Base-by-base conservation (phyloP, 495 filamentous ascomycete genomes). In the Talaromyces liani region DNA sequence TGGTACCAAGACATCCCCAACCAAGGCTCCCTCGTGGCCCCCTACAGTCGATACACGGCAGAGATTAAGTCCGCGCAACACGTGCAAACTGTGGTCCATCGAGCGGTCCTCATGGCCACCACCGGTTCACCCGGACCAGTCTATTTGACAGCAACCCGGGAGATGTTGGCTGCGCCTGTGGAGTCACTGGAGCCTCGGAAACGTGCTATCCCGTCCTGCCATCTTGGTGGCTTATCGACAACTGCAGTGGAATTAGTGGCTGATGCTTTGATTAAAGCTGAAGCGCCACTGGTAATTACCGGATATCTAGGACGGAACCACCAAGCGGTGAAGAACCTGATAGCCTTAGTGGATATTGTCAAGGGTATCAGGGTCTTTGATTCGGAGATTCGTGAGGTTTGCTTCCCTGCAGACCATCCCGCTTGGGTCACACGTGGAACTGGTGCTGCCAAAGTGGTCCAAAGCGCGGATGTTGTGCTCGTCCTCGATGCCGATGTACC, bases 401-500 rank as follows among this genome's bases (percentile, higher is more conserved):
- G 64, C 62, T 69, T 71, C 59, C 69, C 69, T 3, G 67, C 67
- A 3, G 63, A 65, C 7, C 69, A 71, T 62, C 65, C 65, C 1
- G 69, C 65, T 10, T 71, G 65, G 29, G 56, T 67, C 29, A 67
- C 58, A 18, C 62, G 63, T 47, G 64, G 67, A 20, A 68, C 63
- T n/a, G 68, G 64, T 36, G 68, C 64, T 57, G 66, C 63, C 49
- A 65, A 60, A 25, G 66, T 60, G 2, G 63, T 67, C 31, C 62
- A 65, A 41, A 66, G 58, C 27, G 68, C 64, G 6, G 69, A 70
- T 49, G 70, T 73, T 3, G 67, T 69, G 22, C 60, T 71, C 16
- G 67, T 69, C 3, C 47, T 73, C 18, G 71, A 73, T 58, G 68
- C 66, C 36, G 73, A 75, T 53, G 70, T 75, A 10, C 72, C 72